Base-by-base conservation (phyloP, 176 grass and related monocot genomes). In the Eremochloa ophiuroides region DNA sequence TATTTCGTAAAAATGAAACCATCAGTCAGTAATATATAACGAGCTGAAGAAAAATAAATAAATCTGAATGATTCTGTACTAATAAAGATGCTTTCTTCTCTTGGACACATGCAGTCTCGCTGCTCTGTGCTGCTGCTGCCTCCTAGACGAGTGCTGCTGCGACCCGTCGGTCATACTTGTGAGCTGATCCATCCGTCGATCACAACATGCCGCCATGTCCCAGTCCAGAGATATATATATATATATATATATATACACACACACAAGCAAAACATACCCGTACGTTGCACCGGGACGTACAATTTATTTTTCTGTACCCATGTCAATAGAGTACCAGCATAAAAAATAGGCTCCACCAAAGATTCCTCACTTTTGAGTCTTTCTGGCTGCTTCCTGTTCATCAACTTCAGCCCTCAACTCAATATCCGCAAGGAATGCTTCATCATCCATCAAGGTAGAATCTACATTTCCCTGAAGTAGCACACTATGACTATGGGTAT, bases 71-170 rank as follows among this genome's bases (percentile, higher is more conserved):
- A 22, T 59, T 48, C 7, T 46, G 10, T 66, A 15, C 47, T 66
- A 7, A 62, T 46, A 29, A 47, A n/a, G 8, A 18, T 38, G 43
- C 1, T 69, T 29, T 38, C 2, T 80, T 30, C 6, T 4, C 23
- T 12, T 48, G 77, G 10, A 61, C 75, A 33, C 47, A 25, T 58
- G 53, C 66, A 89, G 82, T 66, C 87, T 92, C 8, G 86, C 83
- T 10, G 91, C 87, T 50, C 82, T 93, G 10, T 93, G 91, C 81
- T 93, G 87, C 77, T 93, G 91, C 81, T 90, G 80, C 87, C 91
- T 93, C 8, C 11, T 93, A 9, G 91, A 93, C 77, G 91, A 93
- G 76, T 93, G 91, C 79, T 90, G 91, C 66, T 93, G 91, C 66
- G 91, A 93, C 79, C 91, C 87, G 9, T 93, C 87, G 6, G 47